A percentile compares a stretch with the other conserved stretches of the same genome.
These are phyloP conservation scores for Anthracocystis panici-leucophaei DNA, from an alignment of 1,284 basidiomycete genomes.

Conservation along the genomic window DNA sequence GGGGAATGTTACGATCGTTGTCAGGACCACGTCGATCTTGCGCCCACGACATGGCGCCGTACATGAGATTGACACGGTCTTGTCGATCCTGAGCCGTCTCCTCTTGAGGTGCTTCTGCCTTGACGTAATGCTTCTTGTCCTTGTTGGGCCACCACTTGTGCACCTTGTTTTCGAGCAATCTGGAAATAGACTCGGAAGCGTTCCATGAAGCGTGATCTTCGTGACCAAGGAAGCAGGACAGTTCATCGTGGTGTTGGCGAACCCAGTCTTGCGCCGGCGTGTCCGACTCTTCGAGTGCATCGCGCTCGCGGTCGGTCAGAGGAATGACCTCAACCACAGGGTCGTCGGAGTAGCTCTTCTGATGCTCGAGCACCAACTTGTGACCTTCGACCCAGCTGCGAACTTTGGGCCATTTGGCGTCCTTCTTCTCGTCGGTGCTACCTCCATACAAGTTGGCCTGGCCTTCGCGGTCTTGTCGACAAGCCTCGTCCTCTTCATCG, in stretches of 20 bases:
- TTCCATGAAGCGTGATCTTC: slow-evolving; percentile 49
- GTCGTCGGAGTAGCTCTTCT: slow-evolving; percentile 53
- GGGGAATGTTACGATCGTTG: slow-evolving; percentile 14
- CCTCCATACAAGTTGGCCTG: slow-evolving; percentile 19
- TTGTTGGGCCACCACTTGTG: slow-evolving; percentile 41
- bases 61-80: slow-evolving; percentile 42
- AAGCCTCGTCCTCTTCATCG: slow-evolving; percentile 49
- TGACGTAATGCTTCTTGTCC: slow-evolving; percentile 42
- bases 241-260: slow-evolving; percentile 45
- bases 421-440: slow-evolving; percentile 18
- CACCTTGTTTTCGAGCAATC: slow-evolving; percentile 50
- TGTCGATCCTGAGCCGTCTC: slow-evolving; percentile 48
- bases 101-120: slow-evolving; percentile 31
- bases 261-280: slow-evolving; percentile 59
- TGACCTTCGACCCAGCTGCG: slow-evolving; percentile 66
- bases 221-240: slow-evolving; percentile 49
- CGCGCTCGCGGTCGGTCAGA: slow-evolving; percentile 54
- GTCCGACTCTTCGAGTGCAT: slow-evolving; percentile 39
- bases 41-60: slow-evolving; percentile 53
- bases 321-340: slow-evolving; percentile 60
- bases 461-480: slow-evolving; percentile 40
- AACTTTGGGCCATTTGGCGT: slow-evolving; percentile 51
- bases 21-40: slow-evolving; percentile 24
- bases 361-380: slow-evolving; percentile 64
- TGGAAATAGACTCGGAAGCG: slow-evolving; percentile 38